Evolutionary conservation across 2,329 filamentous ascomycete genomes (phyloP), one percentile per base, ranked within the genome.

Genomic region (Dendryphion nanum): DNA sequence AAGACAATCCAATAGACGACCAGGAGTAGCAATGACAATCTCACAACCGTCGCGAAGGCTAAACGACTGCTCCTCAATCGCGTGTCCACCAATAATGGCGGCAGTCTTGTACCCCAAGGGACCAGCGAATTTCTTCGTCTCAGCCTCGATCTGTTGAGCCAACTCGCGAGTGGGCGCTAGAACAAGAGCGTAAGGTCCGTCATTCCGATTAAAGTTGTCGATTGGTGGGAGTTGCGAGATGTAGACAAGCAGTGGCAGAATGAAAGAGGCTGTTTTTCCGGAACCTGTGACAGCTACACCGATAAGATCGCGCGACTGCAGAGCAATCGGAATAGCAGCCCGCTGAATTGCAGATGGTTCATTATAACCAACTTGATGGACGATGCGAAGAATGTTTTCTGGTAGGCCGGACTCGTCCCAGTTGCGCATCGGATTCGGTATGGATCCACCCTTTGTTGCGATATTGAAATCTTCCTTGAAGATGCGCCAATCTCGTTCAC

Each of bases 391-490:
- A 35, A 98, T 69, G 2, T 81, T 77, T 43, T 79, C 76, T 3
- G 93, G 90, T 26, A 98, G 74, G 5, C 76, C 77, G 3, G 90
- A 95, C 66, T 98, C 93, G 32, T 78, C 63, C 93, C 93, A 98
- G 52, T 77, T 89, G 34, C 93, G 89, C 90, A 98, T 97, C 1
- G 93, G 93, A 56, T 97, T 91, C 1, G 93, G 93, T 39, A 97
- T 89, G 18, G 78, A 77, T 30, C 91, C 91, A 41, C 93, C 93
- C 66, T 95, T 97, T 6, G 89, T 96, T 28, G 85, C 78, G 62
- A 98, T 98, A 54, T 93, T 94, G 71, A 95, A 97, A 67, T 98
- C 90, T 66, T 97, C 93, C 70, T 97, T 98, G 81, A 98, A 96
- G 55, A 98, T 97, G 61, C 93, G 87, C 93, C 93, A 98, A 68